phyloP scores from a whole-genome alignment of 2,329 filamentous ascomycete genomes.

The Ophiocordyceps camponoti-floridani region DNA sequence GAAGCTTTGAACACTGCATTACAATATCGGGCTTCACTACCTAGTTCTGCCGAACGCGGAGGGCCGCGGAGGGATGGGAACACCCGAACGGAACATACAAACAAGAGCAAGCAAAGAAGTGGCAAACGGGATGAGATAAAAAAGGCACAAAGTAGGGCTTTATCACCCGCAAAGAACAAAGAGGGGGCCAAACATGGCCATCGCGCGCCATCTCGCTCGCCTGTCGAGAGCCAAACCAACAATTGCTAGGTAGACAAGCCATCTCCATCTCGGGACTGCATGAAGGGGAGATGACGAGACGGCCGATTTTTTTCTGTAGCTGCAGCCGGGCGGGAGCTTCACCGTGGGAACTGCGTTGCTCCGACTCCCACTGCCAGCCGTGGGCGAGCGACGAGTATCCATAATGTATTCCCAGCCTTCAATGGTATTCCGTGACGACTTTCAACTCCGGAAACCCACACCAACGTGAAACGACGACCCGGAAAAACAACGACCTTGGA shows the following conservation, averaged over 20 bases:
- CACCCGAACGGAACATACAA: slow-evolving; percentile 5
- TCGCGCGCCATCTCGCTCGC: slow-evolving; percentile 1
- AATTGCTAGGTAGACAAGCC: slow-evolving; percentile 1
- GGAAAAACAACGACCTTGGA: slow-evolving; percentile 8
- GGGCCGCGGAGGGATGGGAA: background rate
- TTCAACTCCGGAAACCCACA: slow-evolving; percentile 13
- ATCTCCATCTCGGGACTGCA: background rate
- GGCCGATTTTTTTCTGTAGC: background rate
- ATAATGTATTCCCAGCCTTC: slow-evolving; percentile 9
- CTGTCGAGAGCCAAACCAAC: slow-evolving; percentile 1
- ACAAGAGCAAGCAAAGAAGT: slow-evolving; percentile 14
- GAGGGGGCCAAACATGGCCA: slow-evolving; percentile 1
- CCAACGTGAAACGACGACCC: slow-evolving; percentile 12
- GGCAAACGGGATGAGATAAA: background rate
- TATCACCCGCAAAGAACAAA: slow-evolving; percentile 11
- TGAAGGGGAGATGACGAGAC: background rate
- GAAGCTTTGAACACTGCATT: slow-evolving; percentile 23
- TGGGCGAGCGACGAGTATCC: slow-evolving; percentile 11
- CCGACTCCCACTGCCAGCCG: slow-evolving; percentile 3
- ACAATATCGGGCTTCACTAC: slow-evolving; percentile 21
- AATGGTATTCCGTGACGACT: slow-evolving; percentile 13
- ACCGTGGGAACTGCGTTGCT: background rate
- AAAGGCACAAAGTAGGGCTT: slow-evolving; percentile 12
- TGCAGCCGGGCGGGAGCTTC: background rate
- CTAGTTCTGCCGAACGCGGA: slow-evolving; percentile 13